Evolutionary conservation across 1,284 basidiomycete species (phyloP).

Genomic region (Volvariella volvacea): DNA sequence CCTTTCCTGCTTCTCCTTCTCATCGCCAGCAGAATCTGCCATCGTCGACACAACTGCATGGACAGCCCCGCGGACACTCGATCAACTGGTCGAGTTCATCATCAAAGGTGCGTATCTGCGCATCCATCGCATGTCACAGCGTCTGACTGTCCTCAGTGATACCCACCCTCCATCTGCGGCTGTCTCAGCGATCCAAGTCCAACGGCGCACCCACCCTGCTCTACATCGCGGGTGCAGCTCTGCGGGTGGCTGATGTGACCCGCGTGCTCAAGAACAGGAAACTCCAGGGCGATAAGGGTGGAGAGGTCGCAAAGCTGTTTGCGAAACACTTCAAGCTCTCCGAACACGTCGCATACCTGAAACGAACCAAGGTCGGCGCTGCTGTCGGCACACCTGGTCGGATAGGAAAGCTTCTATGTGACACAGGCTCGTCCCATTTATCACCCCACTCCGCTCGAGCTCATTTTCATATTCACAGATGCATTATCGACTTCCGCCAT

Average conservation of each 20-base stretch:
- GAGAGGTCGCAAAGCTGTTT: conserved; percentile 81
- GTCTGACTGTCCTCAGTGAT: conserved; percentile 36
- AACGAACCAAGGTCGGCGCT: conserved; percentile 66
- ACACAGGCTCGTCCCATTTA: conserved; percentile 48
- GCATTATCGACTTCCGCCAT: conserved; percentile 64
- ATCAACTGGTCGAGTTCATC: conserved; percentile 68
- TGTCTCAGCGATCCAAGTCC: conserved; percentile 65
- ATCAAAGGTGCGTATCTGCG: conserved; percentile 42
- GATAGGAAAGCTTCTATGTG: conserved; percentile 72
- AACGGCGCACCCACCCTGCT: conserved; percentile 75
- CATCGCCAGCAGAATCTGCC: conserved; percentile 53
- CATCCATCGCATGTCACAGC: conserved; percentile 5
- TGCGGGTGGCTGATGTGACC: conserved; percentile 74
- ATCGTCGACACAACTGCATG: conserved; percentile 71
- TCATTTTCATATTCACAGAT: conserved; percentile 39
- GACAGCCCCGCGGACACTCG: conserved; percentile 61
- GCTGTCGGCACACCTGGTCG: conserved; percentile 81
- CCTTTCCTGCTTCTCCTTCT: conserved; percentile 33
- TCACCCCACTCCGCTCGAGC: background rate
- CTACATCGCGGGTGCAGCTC: conserved; percentile 70
- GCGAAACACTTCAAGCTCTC: conserved; percentile 81
- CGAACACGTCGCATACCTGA: conserved; percentile 72
- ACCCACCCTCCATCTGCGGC: conserved; percentile 60
- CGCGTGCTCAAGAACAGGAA: conserved; percentile 62
- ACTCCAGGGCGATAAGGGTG: conserved; percentile 69